Evolutionary conservation across 176 grass and related monocot species (phyloP), one percentile per base, ranked within the genome.

Genomic region (Canna indica): DNA sequence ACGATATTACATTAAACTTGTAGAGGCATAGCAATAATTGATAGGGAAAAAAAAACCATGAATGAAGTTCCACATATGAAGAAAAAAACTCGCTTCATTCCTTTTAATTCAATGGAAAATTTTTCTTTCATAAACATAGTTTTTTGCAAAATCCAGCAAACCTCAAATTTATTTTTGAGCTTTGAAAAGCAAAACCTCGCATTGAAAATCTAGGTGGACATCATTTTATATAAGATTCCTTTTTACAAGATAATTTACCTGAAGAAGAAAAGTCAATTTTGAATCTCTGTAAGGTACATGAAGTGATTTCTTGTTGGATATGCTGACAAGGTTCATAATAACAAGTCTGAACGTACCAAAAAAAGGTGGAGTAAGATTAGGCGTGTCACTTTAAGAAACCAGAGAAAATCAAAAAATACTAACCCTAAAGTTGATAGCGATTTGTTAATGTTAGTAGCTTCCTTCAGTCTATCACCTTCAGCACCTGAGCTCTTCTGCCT

Each of bases 401-500:
- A 69, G 76, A 42, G 64, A 17, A 71, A 45, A 32, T 75, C 78
- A 38, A 15, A 32, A 15, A 73, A 47, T 77, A 81, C 89, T 36
- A 78, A 99, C 94, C 94, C 94, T 79, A 99, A 87, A 56, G 86
- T 90, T 59, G 94, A 99, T 27, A 99, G 85, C 48, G 94, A 99
- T 70, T 93, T 99, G 41, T 99, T 99, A 73, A 99, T 99, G 68
- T 93, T 99, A 15, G 94, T 90, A 25, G 94, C 94, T 85, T 99
- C 94, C 64, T 99, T 99, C 26, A 99, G 77, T 18, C 94, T 77
- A 52, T 99, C 94, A n/a, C 94, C 94, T 83, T 99, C 94, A 80
- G 94, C 94, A 41, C 94, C 94, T 78, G 94, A 99, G 73, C 94
- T 99, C 78, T 99, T 99, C 85, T 99, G 94, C 70, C 94, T 99